Evolutionary conservation across 2,329 filamentous ascomycete species (phyloP).

Genomic region (Colletotrichum limetticola): DNA sequence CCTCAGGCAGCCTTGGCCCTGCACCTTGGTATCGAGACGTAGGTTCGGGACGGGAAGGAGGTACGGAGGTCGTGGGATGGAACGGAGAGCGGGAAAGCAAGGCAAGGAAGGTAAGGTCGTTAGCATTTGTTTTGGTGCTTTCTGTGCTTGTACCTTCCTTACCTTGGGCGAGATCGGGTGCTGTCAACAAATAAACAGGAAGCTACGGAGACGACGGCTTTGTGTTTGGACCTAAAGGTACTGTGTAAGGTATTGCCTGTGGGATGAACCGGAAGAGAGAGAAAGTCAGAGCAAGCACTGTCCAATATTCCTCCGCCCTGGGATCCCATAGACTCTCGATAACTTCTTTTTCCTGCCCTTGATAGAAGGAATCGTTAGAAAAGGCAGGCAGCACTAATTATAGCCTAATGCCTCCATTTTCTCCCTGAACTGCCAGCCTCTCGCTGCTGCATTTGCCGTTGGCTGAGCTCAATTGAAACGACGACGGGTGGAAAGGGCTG

Average conservation of each 20-base stretch:
- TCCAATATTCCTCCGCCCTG: neutral
- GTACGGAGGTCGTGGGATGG: neutral
- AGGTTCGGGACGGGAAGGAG: neutral
- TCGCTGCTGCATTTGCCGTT: neutral
- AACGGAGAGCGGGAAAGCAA: conserved; percentile 9
- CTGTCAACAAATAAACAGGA: conserved; percentile 15
- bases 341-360: neutral
- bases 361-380: neutral
- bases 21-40: neutral
- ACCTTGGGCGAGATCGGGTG: neutral
- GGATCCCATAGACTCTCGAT: neutral
- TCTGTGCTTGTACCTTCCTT: neutral
- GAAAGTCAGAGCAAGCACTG: neutral
- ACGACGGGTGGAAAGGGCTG: neutral
- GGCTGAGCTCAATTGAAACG: neutral
- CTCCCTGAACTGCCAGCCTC: conserved; percentile 6
- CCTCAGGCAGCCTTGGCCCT: conserved; percentile 23
- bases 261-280: neutral
- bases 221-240: neutral
- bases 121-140: neutral
- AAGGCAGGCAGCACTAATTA: neutral
- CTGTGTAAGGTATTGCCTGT: neutral
- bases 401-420: neutral
- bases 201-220: neutral
- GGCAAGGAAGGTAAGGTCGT: neutral